Conservation (phyloP, 2,329 filamentous ascomycete species). For the Cladosporium sp. region DNA sequence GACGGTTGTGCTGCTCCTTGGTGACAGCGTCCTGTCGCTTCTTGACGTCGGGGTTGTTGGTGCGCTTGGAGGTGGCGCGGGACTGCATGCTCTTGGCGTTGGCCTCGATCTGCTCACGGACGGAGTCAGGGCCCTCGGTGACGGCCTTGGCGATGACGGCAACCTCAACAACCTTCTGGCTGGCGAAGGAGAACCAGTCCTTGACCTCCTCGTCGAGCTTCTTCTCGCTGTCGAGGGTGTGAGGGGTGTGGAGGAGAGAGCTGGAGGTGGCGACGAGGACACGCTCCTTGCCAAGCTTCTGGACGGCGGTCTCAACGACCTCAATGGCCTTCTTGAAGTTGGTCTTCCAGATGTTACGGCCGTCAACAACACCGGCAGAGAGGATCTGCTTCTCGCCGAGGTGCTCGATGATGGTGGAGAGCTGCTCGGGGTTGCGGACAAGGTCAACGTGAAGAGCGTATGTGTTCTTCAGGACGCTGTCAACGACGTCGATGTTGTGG, state of each 20-base stretch:
- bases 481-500: slow-evolving; percentile 90
- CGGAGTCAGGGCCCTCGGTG: slow-evolving; percentile 82
- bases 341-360: slow-evolving; percentile 99
- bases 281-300: slow-evolving; percentile 95
- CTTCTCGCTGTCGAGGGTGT: slow-evolving; percentile 98
- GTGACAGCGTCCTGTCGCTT: slow-evolving; percentile 88
- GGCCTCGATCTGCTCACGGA: slow-evolving; percentile 85
- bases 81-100: slow-evolving; percentile 93
- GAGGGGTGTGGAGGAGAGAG: slow-evolving; percentile 96
- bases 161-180: slow-evolving; percentile 89
- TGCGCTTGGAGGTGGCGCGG: slow-evolving; percentile 86
- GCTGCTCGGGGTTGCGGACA: slow-evolving; percentile 97
- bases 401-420: slow-evolving; percentile 75
- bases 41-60: slow-evolving; percentile 97
- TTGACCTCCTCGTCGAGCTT: slow-evolving; percentile 89
- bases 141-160: slow-evolving; percentile 94
- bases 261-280: slow-evolving; percentile 95
- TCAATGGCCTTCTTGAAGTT: slow-evolving; percentile 96
- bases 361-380: slow-evolving; percentile 94
- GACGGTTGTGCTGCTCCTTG: slow-evolving; percentile 81
- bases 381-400: slow-evolving; percentile 86
- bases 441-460: slow-evolving; percentile 91
- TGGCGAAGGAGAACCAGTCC: slow-evolving; percentile 98
- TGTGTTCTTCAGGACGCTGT: slow-evolving; percentile 63
- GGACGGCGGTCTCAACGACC: slow-evolving; percentile 80